These are phyloP conservation scores for Mortierella alpina DNA, from an alignment of 192 early-diverging fungal species.

Conservation along the genomic window DNA sequence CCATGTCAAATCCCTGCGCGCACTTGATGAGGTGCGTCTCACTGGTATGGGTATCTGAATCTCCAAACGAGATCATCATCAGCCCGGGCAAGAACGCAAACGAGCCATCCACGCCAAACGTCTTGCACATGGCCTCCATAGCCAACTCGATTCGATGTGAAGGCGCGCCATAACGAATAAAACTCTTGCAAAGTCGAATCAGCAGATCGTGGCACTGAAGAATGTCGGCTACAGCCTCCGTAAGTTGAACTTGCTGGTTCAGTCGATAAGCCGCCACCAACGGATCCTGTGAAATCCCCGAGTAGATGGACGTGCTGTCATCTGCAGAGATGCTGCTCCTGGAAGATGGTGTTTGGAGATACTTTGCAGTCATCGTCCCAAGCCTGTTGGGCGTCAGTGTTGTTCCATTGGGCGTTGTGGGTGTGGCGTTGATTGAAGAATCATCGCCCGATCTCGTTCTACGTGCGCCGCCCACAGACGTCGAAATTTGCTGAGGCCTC, in stretches of 20 bases:
- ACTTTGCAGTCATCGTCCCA: background rate
- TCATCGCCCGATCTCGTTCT: background rate
- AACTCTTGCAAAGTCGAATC: constrained; percentile 59
- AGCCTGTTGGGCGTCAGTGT: background rate
- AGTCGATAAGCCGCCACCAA: constrained; percentile 16
- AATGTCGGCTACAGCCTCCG: constrained; percentile 45
- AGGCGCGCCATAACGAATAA: constrained; percentile 63
- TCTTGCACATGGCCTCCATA: constrained; percentile 57
- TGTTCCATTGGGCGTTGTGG: background rate
- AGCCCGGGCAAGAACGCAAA: constrained; percentile 76
- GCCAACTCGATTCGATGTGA: constrained; percentile 62
- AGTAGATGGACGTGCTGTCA: constrained; percentile 36
- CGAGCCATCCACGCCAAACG: constrained; percentile 71
- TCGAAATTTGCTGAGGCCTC: background rate
- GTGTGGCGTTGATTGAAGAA: background rate
- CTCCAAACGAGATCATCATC: constrained; percentile 80
- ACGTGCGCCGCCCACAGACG: background rate
- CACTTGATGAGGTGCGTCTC: constrained; percentile 79
- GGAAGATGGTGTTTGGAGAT: constrained; percentile 1
- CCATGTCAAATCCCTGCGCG: constrained; percentile 72
- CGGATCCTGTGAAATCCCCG: constrained; percentile 16
- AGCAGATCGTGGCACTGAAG: constrained; percentile 60
- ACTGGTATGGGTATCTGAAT: constrained; percentile 79
- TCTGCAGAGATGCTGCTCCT: constrained; percentile 29
- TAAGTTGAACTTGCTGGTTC: constrained; percentile 23